phyloP scores from a whole-genome alignment of 768 basidiomycete species.

The Panaeolus papilionaceus region DNA sequence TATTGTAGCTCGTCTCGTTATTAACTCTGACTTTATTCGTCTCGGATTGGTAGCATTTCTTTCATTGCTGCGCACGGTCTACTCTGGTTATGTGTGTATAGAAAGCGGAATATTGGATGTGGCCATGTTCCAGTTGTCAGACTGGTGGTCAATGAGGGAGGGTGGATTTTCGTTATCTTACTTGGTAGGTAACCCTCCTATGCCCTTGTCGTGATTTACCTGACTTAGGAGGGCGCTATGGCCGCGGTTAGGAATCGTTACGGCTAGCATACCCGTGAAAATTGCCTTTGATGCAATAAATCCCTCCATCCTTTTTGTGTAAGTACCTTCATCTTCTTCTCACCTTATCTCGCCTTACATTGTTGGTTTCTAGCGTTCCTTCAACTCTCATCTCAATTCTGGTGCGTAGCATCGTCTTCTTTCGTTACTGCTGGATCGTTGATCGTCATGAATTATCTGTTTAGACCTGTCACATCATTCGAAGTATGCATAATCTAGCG shows the following conservation, averaged over 20 bases:
- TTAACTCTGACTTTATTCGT: too few relatives aligned
- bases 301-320: not conserved
- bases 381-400: not conserved
- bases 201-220: not conserved
- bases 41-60: not conserved
- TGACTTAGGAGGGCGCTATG: not conserved
- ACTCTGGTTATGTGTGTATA: constrained; percentile 1
- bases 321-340: not conserved
- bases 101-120: not conserved
- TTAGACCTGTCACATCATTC: not conserved
- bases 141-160: not conserved
- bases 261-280: not conserved
- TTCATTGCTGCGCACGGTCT: not conserved
- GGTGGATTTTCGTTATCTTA: not conserved
- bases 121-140: not conserved
- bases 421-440: too few relatives aligned
- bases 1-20: not conserved
- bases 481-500: not conserved
- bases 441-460: too few relatives aligned
- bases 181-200: not conserved
- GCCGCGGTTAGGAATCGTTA: not conserved
- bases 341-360: not conserved
- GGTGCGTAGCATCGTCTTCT: not conserved
- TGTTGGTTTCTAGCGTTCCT: not conserved
- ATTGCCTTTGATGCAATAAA: not conserved